Evolutionary conservation across 257 asterid species (phyloP).

Genomic region (Solanum microdontum): DNA sequence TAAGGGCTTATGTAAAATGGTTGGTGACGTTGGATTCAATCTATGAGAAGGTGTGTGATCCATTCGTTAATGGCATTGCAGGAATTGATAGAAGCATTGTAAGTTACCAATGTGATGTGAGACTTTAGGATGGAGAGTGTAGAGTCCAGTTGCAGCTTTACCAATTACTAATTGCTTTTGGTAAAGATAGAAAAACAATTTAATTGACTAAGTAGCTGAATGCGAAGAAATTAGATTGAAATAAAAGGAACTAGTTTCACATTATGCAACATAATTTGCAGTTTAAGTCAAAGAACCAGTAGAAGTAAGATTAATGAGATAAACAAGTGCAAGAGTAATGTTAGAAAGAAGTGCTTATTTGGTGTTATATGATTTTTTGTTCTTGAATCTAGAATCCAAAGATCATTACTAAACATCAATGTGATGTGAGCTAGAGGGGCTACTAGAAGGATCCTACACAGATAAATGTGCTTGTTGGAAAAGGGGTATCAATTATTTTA

Average conservation of each 20-base stretch:
- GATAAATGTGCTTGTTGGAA: background rate
- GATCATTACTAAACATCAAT: background rate
- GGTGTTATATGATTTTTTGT: background rate
- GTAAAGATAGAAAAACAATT: background rate
- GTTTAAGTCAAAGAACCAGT: background rate
- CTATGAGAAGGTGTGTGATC: background rate
- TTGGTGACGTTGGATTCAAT: background rate
- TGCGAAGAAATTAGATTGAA: no score
- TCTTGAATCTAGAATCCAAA: background rate
- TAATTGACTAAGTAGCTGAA: background rate
- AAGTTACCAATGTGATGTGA: background rate
- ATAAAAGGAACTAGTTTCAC: no score
- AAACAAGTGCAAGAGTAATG: background rate
- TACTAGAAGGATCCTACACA: background rate
- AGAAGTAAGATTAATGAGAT: background rate
- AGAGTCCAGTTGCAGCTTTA: background rate
- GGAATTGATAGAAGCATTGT: background rate
- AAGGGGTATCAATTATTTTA: background rate
- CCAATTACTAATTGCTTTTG: background rate
- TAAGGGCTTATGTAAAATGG: background rate
- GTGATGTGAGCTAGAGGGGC: background rate
- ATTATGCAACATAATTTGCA: background rate
- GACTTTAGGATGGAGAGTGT: background rate
- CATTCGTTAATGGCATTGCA: background rate
- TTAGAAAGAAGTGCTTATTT: background rate